These are phyloP conservation scores for Trypanosoma scelopori DNA, from an alignment of 208 protist genomes.

Conservation along the genomic window DNA sequence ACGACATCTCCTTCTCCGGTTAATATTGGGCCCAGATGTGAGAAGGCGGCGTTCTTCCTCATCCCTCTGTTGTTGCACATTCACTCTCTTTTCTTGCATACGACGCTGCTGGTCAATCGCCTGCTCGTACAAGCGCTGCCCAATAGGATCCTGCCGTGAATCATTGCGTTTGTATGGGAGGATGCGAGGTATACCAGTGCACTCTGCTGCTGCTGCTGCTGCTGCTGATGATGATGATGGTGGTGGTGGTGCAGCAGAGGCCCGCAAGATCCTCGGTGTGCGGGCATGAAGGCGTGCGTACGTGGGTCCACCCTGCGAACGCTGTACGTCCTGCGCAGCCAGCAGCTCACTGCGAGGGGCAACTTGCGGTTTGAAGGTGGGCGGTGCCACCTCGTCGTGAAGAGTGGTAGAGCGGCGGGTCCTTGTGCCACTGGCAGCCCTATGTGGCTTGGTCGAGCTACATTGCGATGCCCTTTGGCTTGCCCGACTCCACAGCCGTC, in stretches of 20 bases:
- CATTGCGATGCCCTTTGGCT: neutral
- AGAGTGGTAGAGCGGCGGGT: neutral
- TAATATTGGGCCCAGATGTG: conserved; percentile 1
- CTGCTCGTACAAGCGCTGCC: conserved; percentile 19
- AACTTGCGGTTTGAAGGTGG: conserved; percentile 19
- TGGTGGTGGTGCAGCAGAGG: too few relatives aligned
- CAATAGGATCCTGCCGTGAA: neutral
- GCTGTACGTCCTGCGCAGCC: neutral
- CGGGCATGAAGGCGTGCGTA: conserved; percentile 20
- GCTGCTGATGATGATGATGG: too few relatives aligned
- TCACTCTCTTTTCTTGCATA: conserved; percentile 9
- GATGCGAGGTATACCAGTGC: conserved; percentile 6
- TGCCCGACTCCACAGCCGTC: neutral
- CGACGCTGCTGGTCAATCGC: conserved; percentile 5
- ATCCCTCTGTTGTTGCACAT: conserved; percentile 2
- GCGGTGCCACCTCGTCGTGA: neutral
- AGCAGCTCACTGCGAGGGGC: conserved; percentile 13
- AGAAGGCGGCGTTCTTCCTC: conserved; percentile 7
- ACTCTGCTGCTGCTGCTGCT: neutral
- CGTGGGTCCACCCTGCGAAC: neutral
- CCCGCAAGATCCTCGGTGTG: neutral
- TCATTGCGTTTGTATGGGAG: neutral
- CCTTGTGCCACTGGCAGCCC: neutral
- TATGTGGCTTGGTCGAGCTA: neutral
- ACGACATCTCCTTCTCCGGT: conserved; percentile 4